Evolutionary conservation across 345 rosid species (phyloP).

Genomic region (Anacardium occidentale): DNA sequence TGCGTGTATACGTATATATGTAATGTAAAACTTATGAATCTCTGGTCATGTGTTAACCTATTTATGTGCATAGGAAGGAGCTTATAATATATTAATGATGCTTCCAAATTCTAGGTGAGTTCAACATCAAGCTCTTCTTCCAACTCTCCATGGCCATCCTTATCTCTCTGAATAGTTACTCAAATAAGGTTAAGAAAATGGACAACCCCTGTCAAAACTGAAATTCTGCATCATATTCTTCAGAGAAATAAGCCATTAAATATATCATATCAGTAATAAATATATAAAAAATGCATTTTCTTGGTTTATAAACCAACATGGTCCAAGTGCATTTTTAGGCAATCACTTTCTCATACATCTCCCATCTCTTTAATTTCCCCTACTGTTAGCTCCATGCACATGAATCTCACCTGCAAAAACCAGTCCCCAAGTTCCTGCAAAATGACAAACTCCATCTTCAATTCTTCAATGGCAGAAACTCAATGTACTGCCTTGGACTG

Average conservation of each 20-base stretch:
- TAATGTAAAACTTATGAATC: too few relatives aligned
- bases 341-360: constrained; percentile 14
- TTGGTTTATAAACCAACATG: constrained; percentile 27
- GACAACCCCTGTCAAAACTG: constrained; percentile 30
- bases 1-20: too few relatives aligned
- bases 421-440: constrained; percentile 38
- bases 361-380: constrained; percentile 19
- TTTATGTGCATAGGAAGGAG: too few relatives aligned
- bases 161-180: constrained; percentile 13
- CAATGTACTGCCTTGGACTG: constrained; percentile 46
- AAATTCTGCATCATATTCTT: constrained; percentile 13
- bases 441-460: constrained; percentile 40
- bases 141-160: constrained; percentile 11
- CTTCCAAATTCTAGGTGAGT: constrained; percentile 25
- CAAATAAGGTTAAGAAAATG: constrained; percentile 18
- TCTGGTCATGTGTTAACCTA: too few relatives aligned
- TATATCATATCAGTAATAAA: background rate
- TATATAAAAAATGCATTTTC: constrained; percentile 3
- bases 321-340: constrained; percentile 35
- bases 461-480: constrained; percentile 63
- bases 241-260: constrained; percentile 14
- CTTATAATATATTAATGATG: too few relatives aligned
- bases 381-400: constrained; percentile 24
- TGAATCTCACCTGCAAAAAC: constrained; percentile 26
- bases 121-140: constrained; percentile 21